Evolutionary conservation across 2,329 filamentous ascomycete species (phyloP), one percentile per base, ranked within the genome.

Genomic region (Byssoonygena ceratinophila): DNA sequence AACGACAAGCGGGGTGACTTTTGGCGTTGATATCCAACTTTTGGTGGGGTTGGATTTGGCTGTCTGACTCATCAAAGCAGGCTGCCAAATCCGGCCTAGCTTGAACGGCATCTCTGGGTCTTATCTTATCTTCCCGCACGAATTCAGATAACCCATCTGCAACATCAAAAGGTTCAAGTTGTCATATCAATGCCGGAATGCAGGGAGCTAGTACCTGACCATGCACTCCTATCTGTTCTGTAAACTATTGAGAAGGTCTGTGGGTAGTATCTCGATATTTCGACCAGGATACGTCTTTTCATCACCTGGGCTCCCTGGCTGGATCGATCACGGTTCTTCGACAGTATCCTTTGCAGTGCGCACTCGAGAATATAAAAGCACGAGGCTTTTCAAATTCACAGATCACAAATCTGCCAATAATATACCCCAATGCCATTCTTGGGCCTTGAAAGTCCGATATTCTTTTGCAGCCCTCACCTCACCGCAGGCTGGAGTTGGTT

Each of bases 41-140:
- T 48, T 48, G 46, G 46, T 18, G 46, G 46, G 46, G 46, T 39
- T 27, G 7, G 23, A 11, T 14, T 9, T 16, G n/a, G 2, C 11
- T 8, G 31, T 25, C 32, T 48, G 46, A 48, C 46, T 48, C 46
- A 48, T 48, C 46, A 36, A 36, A 20, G 9, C n/a, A 31, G 23
- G 27, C 14, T 29, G n/a, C 44, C 31, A 14, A 46, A 34, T 22
- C 11, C 4, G 18, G 44, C 6, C 31, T 45, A 31, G 43, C 43
- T n/a, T 18, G 20, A 16, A 25, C 2, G 20, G 16, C 12, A n/a
- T n/a, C n/a, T n/a, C n/a, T n/a, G n/a, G n/a, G n/a, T 45, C 22
- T 45, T 45, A 45, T 45, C 43, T 40, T 40, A 40, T 40, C 37
- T 18, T 40, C n/a, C 6, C n/a, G n/a, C n/a, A n/a, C n/a, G n/a